These are phyloP conservation scores for Arctium minus DNA, from an alignment of 129 eudicot genomes.

Conservation along the genomic window DNA sequence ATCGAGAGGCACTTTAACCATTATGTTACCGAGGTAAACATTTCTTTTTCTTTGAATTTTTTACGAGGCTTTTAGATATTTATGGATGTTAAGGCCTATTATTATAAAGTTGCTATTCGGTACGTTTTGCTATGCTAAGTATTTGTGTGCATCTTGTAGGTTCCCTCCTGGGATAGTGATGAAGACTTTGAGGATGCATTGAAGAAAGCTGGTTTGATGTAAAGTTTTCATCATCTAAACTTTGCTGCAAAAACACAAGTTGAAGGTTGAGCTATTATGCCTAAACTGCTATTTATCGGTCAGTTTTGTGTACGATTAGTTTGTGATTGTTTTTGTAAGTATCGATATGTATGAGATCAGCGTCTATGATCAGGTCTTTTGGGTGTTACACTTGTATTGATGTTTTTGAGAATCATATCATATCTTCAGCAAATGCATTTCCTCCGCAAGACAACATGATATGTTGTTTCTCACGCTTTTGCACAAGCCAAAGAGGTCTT, in stretches of 20 bases:
- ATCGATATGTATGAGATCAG: neutral
- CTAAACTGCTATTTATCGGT: neutral
- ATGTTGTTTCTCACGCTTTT: neutral
- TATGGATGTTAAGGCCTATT: neutral
- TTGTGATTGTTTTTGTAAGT: neutral
- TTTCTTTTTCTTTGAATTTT: neutral
- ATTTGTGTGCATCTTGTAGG: slow-evolving; percentile 41
- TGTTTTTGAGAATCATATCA: neutral
- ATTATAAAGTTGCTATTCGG: neutral
- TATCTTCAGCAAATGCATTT: neutral
- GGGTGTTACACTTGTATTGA: neutral
- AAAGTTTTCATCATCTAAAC: neutral
- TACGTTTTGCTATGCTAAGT: neutral
- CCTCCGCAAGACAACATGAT: neutral
- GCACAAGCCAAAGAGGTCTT: too few species aligned
- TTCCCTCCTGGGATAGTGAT: slow-evolving; percentile 51
- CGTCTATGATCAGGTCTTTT: neutral
- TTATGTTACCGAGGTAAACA: slow-evolving; percentile 52
- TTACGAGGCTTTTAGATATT: neutral
- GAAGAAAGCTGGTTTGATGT: slow-evolving; percentile 61
- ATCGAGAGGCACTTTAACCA: slow-evolving; percentile 64
- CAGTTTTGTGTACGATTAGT: neutral
- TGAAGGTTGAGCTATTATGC: neutral
- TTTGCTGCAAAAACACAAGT: neutral
- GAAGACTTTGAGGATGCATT: slow-evolving; percentile 62